Percentiles rank a stretch among this genome's conserved stretches.
Conservation (phyloP, 2,329 filamentous ascomycete species). For the Xylariaceae sp. region DNA sequence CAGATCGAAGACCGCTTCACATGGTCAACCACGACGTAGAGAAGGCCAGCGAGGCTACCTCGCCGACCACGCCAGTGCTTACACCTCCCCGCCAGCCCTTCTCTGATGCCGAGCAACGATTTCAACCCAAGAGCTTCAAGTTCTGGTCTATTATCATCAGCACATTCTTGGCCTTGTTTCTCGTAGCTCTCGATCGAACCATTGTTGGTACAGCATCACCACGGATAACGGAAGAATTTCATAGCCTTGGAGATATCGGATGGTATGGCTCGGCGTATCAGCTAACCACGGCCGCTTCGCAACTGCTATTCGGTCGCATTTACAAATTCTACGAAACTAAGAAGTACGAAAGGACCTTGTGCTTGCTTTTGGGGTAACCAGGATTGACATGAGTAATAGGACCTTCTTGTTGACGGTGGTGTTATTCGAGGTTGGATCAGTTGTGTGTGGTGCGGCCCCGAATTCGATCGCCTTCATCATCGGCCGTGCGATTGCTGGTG, state of each 20-base stretch:
- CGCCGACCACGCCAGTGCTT: background rate
- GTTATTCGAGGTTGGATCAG: constrained; percentile 52
- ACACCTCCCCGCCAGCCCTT: constrained; percentile 1
- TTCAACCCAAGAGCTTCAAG: constrained; percentile 48
- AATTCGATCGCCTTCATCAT: constrained; percentile 51
- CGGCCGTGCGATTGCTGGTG: constrained; percentile 53
- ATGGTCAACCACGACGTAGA: constrained; percentile 17
- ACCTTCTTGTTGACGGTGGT: constrained; percentile 45
- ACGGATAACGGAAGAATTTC: constrained; percentile 53
- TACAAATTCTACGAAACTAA: constrained; percentile 53
- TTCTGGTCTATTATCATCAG: constrained; percentile 55
- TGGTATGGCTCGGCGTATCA: constrained; percentile 63
- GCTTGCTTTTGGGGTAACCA: background rate
- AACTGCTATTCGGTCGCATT: constrained; percentile 51
- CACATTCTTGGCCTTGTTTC: constrained; percentile 52
- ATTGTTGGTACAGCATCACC: constrained; percentile 54
- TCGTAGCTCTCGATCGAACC: constrained; percentile 56
- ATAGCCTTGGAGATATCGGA: constrained; percentile 56
- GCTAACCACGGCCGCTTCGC: constrained; percentile 54
- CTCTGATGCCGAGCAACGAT: constrained; percentile 37
- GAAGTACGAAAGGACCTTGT: constrained; percentile 30
- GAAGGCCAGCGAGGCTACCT: constrained; percentile 7
- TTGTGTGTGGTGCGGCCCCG: constrained; percentile 49
- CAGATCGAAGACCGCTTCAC: constrained; percentile 1
- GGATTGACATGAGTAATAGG: constrained; percentile 22